Percentiles rank a stretch among this genome's conserved stretches.
phyloP scores from a whole-genome alignment of 495 filamentous ascomycete genomes.

The Neurospora cerealis region DNA sequence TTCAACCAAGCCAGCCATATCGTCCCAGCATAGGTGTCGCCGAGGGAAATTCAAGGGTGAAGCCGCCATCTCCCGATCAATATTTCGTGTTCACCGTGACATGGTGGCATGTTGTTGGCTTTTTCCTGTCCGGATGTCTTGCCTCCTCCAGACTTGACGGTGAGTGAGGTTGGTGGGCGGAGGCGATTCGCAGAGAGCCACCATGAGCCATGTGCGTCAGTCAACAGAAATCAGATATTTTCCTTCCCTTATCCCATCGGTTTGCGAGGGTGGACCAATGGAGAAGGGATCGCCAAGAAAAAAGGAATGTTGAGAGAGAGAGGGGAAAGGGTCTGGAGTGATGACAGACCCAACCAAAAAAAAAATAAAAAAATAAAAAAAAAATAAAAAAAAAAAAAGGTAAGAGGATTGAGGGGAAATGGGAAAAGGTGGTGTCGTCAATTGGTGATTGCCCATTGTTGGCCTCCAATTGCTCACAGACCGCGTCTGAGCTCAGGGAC shows the following conservation, averaged over 20 bases:
- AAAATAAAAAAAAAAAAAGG: background rate
- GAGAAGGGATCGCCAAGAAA: background rate
- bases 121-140: background rate
- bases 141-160: background rate
- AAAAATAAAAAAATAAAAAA: background rate
- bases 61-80: background rate
- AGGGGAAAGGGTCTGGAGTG: background rate
- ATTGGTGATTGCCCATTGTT: background rate
- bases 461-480: background rate
- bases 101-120: background rate
- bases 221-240: background rate
- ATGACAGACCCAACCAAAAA: background rate
- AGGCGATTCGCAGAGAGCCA: background rate
- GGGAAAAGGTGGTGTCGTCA: background rate
- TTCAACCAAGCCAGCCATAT: background rate
- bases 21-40: background rate
- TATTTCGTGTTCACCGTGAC: background rate
- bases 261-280: background rate
- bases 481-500: background rate
- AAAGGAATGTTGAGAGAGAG: background rate
- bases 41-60: background rate
- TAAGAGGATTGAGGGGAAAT: background rate
- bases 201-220: background rate
- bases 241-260: background rate
- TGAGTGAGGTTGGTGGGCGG: background rate